phyloP scores from a whole-genome alignment of 306 rosid species.

The Rubus parviflorus region DNA sequence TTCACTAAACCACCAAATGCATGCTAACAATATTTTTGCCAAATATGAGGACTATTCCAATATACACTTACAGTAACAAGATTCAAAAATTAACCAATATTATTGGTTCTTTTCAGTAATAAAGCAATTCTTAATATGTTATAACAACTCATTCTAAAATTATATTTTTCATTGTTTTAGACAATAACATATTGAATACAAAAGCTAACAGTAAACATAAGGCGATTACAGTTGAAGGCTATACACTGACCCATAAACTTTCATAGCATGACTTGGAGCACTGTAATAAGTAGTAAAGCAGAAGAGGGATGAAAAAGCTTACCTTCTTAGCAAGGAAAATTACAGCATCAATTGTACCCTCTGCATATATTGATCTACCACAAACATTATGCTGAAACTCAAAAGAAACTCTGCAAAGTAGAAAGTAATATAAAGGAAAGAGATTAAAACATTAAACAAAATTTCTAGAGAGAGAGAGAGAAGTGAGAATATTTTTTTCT shows the following conservation, averaged over 20 bases:
- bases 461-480: conserved; percentile 2
- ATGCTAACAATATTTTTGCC: background rate
- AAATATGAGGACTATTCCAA: background rate
- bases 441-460: conserved; percentile 5
- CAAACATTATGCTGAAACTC: conserved; percentile 97
- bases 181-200: background rate
- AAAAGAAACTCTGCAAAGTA: conserved; percentile 72
- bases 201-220: background rate
- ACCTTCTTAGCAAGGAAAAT: conserved; percentile 88
- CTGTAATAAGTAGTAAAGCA: conserved; percentile 11
- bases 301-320: conserved; percentile 17
- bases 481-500: conserved; percentile 20
- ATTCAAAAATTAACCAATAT: background rate
- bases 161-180: background rate
- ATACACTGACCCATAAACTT: background rate
- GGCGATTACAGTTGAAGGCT: background rate
- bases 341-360: conserved; percentile 88
- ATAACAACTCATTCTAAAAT: background rate
- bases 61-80: background rate
- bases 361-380: conserved; percentile 94
- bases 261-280: background rate
- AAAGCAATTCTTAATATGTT: background rate
- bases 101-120: background rate
- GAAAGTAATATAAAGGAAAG: conserved; percentile 2
- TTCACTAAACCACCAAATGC: background rate